Evolutionary conservation across 1,139 yeast genomes (phyloP), one percentile per base, ranked within the genome.

Genomic region (Yamadazyma membranifaciens): DNA sequence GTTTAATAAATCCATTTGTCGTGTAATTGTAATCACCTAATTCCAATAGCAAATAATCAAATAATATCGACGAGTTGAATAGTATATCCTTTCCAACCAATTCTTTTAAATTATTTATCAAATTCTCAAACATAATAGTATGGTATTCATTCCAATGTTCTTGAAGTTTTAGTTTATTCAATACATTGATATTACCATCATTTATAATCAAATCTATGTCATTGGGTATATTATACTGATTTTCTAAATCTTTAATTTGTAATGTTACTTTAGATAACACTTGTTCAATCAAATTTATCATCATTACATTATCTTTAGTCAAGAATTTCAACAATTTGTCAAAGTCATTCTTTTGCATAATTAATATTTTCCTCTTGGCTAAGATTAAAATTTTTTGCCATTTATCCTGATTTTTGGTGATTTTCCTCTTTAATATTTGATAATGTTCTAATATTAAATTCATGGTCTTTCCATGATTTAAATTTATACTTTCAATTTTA

Each of bases 281-380:
- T 44, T 60, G 64, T 31, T 63, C 67, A 9, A 65, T 52, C 9
- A 65, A 51, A 38, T 46, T 47, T 11, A 44, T 34, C 12, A 55
- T 45, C 4, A 24, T 31, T 12, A 34, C 35, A 31, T 41, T 42
- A 7, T 31, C 38, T 32, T 35, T 31, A 25, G 22, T 28, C 2
- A 42, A 14, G 31, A 40, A 39, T n/a, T 44, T 33, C 35, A 55
- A 33, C 54, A 67, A 53, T 44, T 55, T 55, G 46, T 61, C 62
- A 46, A 65, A 49, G 54, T 81, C 69, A 46, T 61, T 49, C 47
- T 65, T 56, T 57, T 75, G 74, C 41, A 71, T 51, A 13, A 80
- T 54, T 17, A 83, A 47, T 24, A 81, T 53, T 49, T 80, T 76
- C 39, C 87, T 60, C 50, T 82, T 82, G 22, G 86, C 82, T 26